Evolutionary conservation across 495 filamentous ascomycete genomes (phyloP), one percentile per base, ranked within the genome.

Genomic region (Aspergillus ostianus): DNA sequence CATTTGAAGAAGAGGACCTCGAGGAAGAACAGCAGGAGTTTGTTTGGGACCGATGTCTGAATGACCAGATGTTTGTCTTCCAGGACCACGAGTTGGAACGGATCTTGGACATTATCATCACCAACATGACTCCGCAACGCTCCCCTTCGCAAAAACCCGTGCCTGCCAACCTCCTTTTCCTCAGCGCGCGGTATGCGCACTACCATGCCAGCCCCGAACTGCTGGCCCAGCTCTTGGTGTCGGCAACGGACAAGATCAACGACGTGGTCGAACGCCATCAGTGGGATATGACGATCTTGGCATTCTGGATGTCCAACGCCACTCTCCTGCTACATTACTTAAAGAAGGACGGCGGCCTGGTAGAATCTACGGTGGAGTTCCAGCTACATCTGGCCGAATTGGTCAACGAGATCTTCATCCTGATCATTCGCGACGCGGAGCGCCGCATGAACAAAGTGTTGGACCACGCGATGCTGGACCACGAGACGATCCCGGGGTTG

Each of bases 41-140:
- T 63, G 87, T 97, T n/a, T 99, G 94, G 94, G 89, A 91, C 66
- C 82, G 87, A 67, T 99, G 94, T 74, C 77, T 96, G 48, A 92
- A 96, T 68, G 94, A 99, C 71, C 94, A 99, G 69, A 99, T 99
- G 94, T 99, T 99, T 66, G 94, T 99, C 23, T 98, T 99, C 71
- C 95, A 98, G 75, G 95, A 99, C 55, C 85, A 84, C 66, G 95
- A 98, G 60, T 76, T 99, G 50, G 87, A 90, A 53, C 84, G 86
- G 56, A 96, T 98, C 59, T 83, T 99, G 53, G 90, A 96, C 65
- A 92, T 99, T 49, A 87, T 97, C 67, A 96, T 99, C 67, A 98
- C 94, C 57, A 92, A 95, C 72, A 99, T 99, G 94, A 93, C 91
- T 0, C 94, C 94, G 0, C 93, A 97, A 72, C 82, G 94, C 60